Evolutionary conservation across 2,329 filamentous ascomycete genomes (phyloP).

Genomic region (Penicillium sp.): DNA sequence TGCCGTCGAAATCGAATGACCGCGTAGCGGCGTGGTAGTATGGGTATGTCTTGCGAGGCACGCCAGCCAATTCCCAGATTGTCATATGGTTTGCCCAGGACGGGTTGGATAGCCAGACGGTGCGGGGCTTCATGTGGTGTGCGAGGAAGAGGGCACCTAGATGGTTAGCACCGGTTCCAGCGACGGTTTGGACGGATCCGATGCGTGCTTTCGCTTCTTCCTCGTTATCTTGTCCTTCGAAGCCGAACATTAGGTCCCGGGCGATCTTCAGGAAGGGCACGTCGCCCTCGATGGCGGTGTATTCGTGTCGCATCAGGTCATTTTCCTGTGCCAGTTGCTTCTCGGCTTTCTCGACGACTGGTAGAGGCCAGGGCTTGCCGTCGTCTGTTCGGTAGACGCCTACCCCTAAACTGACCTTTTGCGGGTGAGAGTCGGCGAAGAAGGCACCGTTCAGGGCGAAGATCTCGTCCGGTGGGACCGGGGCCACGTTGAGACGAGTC

Average conservation of each 20-base stretch:
- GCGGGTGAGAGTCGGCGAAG: constrained; percentile 68
- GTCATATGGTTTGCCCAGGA: constrained; percentile 98
- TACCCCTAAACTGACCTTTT: constrained; percentile 89
- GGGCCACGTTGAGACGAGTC: constrained; percentile 61
- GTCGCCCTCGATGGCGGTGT: constrained; percentile 90
- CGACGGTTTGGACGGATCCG: constrained; percentile 87
- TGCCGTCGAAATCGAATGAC: constrained; percentile 51
- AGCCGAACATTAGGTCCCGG: constrained; percentile 77
- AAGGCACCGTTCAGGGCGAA: constrained; percentile 88
- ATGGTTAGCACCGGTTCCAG: constrained; percentile 92
- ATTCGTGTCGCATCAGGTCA: constrained; percentile 92
- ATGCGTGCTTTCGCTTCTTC: constrained; percentile 49
- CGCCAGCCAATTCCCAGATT: constrained; percentile 79
- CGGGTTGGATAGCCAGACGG: constrained; percentile 87
- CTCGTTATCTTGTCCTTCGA: constrained; percentile 58
- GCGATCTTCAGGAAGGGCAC: constrained; percentile 82
- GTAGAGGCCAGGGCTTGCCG: constrained; percentile 94
- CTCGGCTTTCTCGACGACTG: constrained; percentile 85
- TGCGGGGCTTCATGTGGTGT: constrained; percentile 76
- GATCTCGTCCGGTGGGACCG: constrained; percentile 87
- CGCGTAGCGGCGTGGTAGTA: constrained; percentile 75
- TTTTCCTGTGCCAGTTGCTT: constrained; percentile 75
- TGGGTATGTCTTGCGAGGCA: constrained; percentile 79
- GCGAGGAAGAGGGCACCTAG: constrained; percentile 88
- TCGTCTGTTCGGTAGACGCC: constrained; percentile 90